Evolutionary conservation across 2,329 filamentous ascomycete genomes (phyloP).

Genomic region (Nannizziopsis arthrosporioides): DNA sequence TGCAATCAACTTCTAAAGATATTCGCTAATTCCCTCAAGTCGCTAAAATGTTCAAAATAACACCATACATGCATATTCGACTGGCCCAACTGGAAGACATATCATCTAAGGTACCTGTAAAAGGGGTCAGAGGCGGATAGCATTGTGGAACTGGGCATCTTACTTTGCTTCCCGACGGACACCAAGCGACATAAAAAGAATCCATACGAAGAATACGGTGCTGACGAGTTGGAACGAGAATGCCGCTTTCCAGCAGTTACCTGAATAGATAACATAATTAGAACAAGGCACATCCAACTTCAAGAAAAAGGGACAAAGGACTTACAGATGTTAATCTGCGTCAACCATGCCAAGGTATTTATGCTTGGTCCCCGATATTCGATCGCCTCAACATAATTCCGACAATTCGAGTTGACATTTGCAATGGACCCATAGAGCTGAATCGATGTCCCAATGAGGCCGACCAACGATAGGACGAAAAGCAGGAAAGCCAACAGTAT

Average conservation of each 20-base stretch:
- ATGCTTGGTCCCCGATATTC: constrained; percentile 38
- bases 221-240: constrained; percentile 55
- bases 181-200: constrained; percentile 52
- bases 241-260: constrained; percentile 50
- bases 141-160: neutral
- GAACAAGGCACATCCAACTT: neutral
- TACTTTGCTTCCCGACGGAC: constrained; percentile 32
- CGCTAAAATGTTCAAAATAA: too few relatives aligned
- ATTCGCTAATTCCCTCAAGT: too few relatives aligned
- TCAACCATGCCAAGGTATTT: constrained; percentile 50
- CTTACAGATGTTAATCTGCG: constrained; percentile 52
- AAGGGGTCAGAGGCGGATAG: neutral
- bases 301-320: constrained; percentile 13
- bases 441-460: constrained; percentile 51
- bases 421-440: constrained; percentile 47
- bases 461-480: constrained; percentile 50
- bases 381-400: constrained; percentile 43
- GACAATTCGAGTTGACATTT: constrained; percentile 49
- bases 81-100: too few relatives aligned
- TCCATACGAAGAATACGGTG: constrained; percentile 53
- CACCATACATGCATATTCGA: too few relatives aligned
- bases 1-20: too few relatives aligned
- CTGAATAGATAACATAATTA: constrained; percentile 22
- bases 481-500: constrained; percentile 51
- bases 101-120: neutral